Percentiles rank a stretch among this genome's conserved stretches.
phyloP scores from a whole-genome alignment of 129 eudicot species.

The Centella asiatica region DNA sequence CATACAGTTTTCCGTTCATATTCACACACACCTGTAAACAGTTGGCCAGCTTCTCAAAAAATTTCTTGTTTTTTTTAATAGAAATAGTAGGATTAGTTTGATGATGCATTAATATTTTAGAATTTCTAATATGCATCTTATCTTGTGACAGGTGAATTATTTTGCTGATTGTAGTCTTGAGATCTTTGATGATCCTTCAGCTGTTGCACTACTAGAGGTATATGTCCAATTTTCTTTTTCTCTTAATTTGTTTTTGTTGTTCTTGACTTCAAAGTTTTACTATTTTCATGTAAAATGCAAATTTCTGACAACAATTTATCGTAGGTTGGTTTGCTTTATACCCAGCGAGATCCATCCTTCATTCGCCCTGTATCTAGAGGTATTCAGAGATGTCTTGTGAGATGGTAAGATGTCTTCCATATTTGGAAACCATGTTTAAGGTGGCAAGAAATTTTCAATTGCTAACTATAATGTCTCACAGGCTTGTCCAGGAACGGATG shows the following conservation, averaged over 20 bases:
- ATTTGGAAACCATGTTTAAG: neutral
- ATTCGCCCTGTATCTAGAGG: conserved; percentile 83
- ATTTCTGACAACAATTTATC: conserved; percentile 7
- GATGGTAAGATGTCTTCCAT: conserved; percentile 56
- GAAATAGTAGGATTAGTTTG: neutral
- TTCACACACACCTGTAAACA: neutral
- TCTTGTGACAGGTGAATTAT: conserved; percentile 62
- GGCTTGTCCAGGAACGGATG: conserved; percentile 84
- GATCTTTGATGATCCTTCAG: conserved; percentile 87
- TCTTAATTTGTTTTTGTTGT: neutral
- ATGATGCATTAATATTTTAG: neutral
- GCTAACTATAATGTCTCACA: conserved; percentile 27
- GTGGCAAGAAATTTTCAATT: conserved; percentile 2
- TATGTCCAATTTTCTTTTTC: conserved; percentile 4
- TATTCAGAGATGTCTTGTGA: conserved; percentile 84
- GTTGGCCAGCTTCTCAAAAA: neutral
- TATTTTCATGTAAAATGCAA: neutral
- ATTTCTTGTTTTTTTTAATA: neutral
- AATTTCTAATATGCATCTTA: neutral
- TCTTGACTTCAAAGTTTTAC: neutral
- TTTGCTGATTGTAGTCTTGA: conserved; percentile 84
- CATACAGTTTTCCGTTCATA: too few relatives aligned
- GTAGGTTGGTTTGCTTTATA: conserved; percentile 87
- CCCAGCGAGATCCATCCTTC: conserved; percentile 83
- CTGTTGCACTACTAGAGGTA: conserved; percentile 80